Evolutionary conservation across 805 yeast genomes (phyloP).

Genomic region (Wickerhamiella dianesei): DNA sequence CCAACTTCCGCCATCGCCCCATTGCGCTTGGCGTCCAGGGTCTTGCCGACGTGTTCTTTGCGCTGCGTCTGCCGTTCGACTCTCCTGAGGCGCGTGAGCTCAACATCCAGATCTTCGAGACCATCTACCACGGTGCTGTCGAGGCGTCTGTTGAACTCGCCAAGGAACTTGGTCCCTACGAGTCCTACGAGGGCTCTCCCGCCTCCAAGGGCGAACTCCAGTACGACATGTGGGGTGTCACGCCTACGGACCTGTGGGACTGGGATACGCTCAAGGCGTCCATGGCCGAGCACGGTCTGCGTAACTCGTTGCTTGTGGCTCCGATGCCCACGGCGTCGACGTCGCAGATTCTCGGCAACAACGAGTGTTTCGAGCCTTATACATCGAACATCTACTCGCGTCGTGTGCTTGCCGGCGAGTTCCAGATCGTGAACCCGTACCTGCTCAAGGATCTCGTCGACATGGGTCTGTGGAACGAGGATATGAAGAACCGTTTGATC

Average conservation of each 20-base stretch:
- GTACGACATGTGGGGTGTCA: slow-evolving; percentile 72
- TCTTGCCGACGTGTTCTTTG: slow-evolving; percentile 75
- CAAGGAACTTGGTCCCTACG: slow-evolving; percentile 50
- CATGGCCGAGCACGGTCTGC: slow-evolving; percentile 50
- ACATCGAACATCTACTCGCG: slow-evolving; percentile 87
- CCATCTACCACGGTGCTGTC: slow-evolving; percentile 86
- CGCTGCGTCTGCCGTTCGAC: slow-evolving; percentile 73
- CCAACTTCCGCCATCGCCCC: slow-evolving; percentile 80
- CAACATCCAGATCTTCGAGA: slow-evolving; percentile 81
- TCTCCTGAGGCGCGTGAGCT: slow-evolving; percentile 61
- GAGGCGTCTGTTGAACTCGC: slow-evolving; percentile 84
- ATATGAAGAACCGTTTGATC: slow-evolving; percentile 65
- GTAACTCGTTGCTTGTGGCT: slow-evolving; percentile 65
- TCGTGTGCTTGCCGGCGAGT: slow-evolving; percentile 86
- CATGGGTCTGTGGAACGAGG: slow-evolving; percentile 69
- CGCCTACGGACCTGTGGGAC: slow-evolving; percentile 74
- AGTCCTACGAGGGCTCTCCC: slow-evolving; percentile 72
- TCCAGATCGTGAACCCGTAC: slow-evolving; percentile 82
- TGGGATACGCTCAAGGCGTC: slow-evolving; percentile 62
- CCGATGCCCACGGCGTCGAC: slow-evolving; percentile 99
- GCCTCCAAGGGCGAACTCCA: slow-evolving; percentile 76
- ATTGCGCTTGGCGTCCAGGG: slow-evolving; percentile 99
- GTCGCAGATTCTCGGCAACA: slow-evolving; percentile 85
- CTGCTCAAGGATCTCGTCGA: slow-evolving; percentile 69
- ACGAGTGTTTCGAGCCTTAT: slow-evolving; percentile 91